Evolutionary conservation across 2,329 filamentous ascomycete genomes (phyloP), one percentile per base, ranked within the genome.

Genomic region (Alternaria viburni): DNA sequence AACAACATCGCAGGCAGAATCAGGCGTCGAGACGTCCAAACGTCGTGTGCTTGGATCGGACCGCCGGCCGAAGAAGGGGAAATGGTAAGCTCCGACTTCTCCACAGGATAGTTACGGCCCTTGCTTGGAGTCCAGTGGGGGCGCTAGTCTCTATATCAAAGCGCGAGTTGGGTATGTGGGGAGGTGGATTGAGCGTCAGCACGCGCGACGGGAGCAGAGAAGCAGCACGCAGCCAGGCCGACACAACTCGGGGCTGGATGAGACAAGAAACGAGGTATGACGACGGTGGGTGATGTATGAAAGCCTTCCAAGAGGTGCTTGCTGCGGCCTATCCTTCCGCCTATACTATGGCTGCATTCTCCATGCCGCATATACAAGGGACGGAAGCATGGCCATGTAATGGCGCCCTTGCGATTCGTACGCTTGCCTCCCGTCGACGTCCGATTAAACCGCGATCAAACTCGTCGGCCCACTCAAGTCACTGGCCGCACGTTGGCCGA

Each of bases 351-450:
- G 41, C 25, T 50, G 43, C 56, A 41, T 44, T 60, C 17, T 19
- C 47, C 50, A 61, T 65, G 63, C 54, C 55, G 49, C 21, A 41
- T 56, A 28, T 52, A 64, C 63, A 64, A 54, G 69, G 67, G 60
- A 62, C 65, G 43, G 52, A 25, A 65, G 65, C 69, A 70, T 56
- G 56, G 46, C 54, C 30, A 61, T 67, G 70, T 71, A 74, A 72
- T 73, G 50, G 62, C 57, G 55, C 57, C 57, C 46, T 60, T 62
- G 69, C 68, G 70, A 73, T 71, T 73, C 70, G 71, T 66, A 59
- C 23, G 17, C 49, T 28, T 46, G 47, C 52, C 32, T 55, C 44
- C 63, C 45, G 57, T 59, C 56, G 50, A 60, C 36, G 49, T 62
- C 59, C 59, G 56, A 57, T 62, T 59, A 54, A 57, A 62, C 50